Evolutionary conservation across 2,329 filamentous ascomycete species (phyloP).

Genomic region (Trichoderma sp.): DNA sequence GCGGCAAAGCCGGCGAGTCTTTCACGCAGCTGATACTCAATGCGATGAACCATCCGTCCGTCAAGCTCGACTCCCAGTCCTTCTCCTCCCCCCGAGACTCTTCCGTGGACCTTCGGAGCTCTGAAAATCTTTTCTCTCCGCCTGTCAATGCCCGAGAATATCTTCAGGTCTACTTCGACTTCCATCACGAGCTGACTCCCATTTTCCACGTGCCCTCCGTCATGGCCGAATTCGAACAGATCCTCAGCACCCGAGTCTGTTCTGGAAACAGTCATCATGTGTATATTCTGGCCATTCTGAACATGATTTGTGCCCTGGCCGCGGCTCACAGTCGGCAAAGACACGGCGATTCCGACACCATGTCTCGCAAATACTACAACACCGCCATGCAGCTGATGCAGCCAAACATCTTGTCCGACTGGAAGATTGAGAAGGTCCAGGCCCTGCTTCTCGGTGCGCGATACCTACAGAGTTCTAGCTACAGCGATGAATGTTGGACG

Average conservation of each 20-base stretch:
- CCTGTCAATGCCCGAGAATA: constrained; percentile 10
- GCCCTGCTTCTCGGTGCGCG: constrained; percentile 22
- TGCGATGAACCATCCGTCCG: constrained; percentile 16
- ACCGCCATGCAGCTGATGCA: constrained; percentile 23
- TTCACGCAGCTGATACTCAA: constrained; percentile 20
- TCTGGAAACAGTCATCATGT: not conserved
- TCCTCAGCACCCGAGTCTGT: not conserved
- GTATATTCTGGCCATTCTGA: constrained; percentile 12
- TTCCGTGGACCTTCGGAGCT: not conserved
- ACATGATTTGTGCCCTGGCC: constrained; percentile 18
- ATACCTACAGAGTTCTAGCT: constrained; percentile 19
- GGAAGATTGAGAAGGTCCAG: constrained; percentile 21
- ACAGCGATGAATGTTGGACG: constrained; percentile 22
- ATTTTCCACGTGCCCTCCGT: constrained; percentile 19
- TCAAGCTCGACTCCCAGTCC: constrained; percentile 4
- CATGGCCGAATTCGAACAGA: constrained; percentile 15
- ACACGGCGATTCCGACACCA: constrained; percentile 4
- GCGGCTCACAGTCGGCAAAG: constrained; percentile 9
- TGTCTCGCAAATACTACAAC: constrained; percentile 16
- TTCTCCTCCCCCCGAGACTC: constrained; percentile 13
- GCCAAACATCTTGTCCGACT: constrained; percentile 14
- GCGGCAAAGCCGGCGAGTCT: constrained; percentile 17
- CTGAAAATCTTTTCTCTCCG: constrained; percentile 1
- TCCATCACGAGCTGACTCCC: constrained; percentile 19
- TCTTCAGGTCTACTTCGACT: constrained; percentile 14